Percentiles rank a stretch among this genome's conserved stretches.
Conservation (phyloP, 768 basidiomycete genomes). For the Megacollybia marginata region DNA sequence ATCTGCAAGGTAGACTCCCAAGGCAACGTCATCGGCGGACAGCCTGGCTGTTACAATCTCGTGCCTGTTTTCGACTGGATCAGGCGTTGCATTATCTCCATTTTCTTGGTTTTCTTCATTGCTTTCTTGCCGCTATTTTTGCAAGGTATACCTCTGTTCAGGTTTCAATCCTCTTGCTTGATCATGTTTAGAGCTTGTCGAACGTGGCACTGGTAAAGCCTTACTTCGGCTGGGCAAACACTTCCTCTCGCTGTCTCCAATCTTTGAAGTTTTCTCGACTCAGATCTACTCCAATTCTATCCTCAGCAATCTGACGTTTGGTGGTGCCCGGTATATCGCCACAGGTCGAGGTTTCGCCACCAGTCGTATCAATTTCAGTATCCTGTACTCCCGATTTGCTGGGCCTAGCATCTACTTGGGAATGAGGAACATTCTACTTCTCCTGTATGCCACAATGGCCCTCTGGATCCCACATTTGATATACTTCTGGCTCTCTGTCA, state of each 20-base stretch:
- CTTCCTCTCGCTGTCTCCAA: slow-evolving; percentile 92
- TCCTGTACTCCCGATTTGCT: slow-evolving; percentile 97
- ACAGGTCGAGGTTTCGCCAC: slow-evolving; percentile 99
- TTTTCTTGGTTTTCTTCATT: slow-evolving; percentile 98
- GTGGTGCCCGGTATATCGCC: slow-evolving; percentile 98
- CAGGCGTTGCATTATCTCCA: slow-evolving; percentile 90
- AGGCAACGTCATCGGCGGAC: slow-evolving; percentile 74
- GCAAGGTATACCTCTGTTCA: slow-evolving; percentile 56
- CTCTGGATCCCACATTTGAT: slow-evolving; percentile 93
- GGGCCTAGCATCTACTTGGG: slow-evolving; percentile 99
- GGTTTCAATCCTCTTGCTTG: slow-evolving; percentile 1
- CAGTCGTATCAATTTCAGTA: slow-evolving; percentile 90
- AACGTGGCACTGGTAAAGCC: slow-evolving; percentile 93
- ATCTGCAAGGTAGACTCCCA: slow-evolving; percentile 84
- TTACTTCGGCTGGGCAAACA: slow-evolving; percentile 92
- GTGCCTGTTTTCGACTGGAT: slow-evolving; percentile 98
- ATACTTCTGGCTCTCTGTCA: slow-evolving; percentile 98
- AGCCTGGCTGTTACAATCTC: slow-evolving; percentile 92
- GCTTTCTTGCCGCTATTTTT: slow-evolving; percentile 95
- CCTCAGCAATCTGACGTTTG: slow-evolving; percentile 92
- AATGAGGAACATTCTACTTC: slow-evolving; percentile 84
- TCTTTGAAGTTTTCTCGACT: slow-evolving; percentile 98
- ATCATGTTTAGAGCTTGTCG: slow-evolving; percentile 69
- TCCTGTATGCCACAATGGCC: slow-evolving; percentile 86
- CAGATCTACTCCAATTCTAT: slow-evolving; percentile 98